Percentiles rank a stretch among this genome's conserved stretches.
Evolutionary conservation across 768 basidiomycete species (phyloP).

Genomic region (Chlorophyllum brunneum): DNA sequence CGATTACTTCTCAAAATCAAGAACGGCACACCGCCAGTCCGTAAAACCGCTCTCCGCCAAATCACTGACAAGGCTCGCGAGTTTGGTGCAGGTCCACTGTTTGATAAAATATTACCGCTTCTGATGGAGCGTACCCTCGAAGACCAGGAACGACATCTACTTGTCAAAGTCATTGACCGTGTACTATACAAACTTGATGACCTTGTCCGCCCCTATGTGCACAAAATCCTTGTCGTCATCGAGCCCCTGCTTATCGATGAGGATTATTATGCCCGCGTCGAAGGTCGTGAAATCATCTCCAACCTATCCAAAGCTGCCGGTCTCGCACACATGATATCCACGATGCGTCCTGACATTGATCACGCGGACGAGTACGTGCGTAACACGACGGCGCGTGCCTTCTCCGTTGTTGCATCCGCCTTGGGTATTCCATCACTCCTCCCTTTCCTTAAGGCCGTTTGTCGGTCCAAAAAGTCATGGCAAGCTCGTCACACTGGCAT

Average conservation of each 20-base stretch:
- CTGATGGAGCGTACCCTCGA: constrained; percentile 98
- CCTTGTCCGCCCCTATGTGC: constrained; percentile 96
- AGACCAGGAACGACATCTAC: constrained; percentile 95
- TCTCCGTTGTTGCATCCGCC: constrained; percentile 98
- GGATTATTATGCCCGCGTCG: constrained; percentile 94
- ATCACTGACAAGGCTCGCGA: constrained; percentile 99
- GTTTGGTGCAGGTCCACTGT: constrained; percentile 95
- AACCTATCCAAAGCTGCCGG: constrained; percentile 98
- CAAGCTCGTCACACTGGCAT: constrained; percentile 99
- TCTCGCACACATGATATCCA: constrained; percentile 99
- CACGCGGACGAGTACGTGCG: constrained; percentile 99
- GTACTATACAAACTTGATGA: constrained; percentile 99
- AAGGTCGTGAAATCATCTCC: constrained; percentile 98
- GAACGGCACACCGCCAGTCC: constrained; percentile 97
- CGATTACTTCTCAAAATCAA: constrained; percentile 96
- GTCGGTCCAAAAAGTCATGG: constrained; percentile 99
- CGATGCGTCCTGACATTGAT: constrained; percentile 99
- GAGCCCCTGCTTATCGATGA: constrained; percentile 98
- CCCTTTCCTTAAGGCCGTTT: constrained; percentile 97
- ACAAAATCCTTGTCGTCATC: constrained; percentile 99
- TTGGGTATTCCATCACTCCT: constrained; percentile 96
- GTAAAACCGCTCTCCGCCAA: constrained; percentile 95
- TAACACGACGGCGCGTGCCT: constrained; percentile 97
- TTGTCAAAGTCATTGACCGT: constrained; percentile 99
- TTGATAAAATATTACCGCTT: constrained; percentile 97